Evolutionary conservation across 768 basidiomycete species (phyloP).

Genomic region (Sutorius australiensis): DNA sequence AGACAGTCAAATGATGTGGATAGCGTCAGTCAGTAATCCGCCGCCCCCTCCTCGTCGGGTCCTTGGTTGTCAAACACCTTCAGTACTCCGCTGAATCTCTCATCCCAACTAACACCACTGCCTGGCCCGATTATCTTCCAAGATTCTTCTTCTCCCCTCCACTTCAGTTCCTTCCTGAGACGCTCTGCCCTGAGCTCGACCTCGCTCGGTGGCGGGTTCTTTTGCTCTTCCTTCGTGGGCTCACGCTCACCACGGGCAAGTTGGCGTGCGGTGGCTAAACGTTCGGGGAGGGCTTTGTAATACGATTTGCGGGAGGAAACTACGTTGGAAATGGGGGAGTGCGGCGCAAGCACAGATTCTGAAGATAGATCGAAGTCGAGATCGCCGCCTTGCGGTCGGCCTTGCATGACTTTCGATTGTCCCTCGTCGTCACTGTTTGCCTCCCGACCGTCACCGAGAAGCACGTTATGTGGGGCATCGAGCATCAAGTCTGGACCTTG

Average conservation of each 20-base stretch:
- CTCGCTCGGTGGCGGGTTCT: conserved; percentile 80
- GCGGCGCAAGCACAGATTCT: conserved; percentile 69
- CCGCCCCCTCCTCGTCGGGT: background rate
- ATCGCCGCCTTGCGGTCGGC: conserved; percentile 42
- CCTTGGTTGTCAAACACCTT: conserved; percentile 54
- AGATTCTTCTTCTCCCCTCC: conserved; percentile 75
- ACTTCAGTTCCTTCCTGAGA: conserved; percentile 82
- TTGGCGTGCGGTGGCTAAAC: conserved; percentile 68
- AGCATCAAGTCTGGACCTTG: conserved; percentile 28
- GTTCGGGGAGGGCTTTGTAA: conserved; percentile 64
- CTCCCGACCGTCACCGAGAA: conserved; percentile 10
- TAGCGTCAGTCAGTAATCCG: background rate
- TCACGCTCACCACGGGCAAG: conserved; percentile 72
- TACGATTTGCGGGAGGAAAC: conserved; percentile 70
- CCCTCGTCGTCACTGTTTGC: conserved; percentile 4
- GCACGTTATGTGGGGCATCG: conserved; percentile 16
- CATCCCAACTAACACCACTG: conserved; percentile 69
- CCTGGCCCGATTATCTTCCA: conserved; percentile 75
- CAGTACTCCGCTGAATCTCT: conserved; percentile 58
- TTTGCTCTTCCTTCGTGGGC: conserved; percentile 79
- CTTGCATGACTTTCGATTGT: background rate
- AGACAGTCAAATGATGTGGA: background rate
- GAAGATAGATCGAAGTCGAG: conserved; percentile 68
- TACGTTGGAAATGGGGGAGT: conserved; percentile 55
- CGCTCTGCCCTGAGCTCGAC: conserved; percentile 86